These are phyloP conservation scores for Pistacia vera DNA, from an alignment of 345 rosid genomes.

Conservation along the genomic window DNA sequence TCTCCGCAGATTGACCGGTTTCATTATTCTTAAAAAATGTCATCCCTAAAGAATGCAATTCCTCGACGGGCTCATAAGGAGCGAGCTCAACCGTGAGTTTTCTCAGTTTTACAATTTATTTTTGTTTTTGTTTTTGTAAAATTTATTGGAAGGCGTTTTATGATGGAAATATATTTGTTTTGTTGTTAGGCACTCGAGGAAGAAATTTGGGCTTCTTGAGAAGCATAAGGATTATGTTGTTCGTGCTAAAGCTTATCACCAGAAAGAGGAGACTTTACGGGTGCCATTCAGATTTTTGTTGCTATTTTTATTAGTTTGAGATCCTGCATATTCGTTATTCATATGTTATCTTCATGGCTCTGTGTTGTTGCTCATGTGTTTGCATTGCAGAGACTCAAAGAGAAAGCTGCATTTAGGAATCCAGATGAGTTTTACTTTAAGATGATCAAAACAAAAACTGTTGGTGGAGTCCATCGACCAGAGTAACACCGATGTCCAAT, in stretches of 20 bases:
- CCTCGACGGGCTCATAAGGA: conserved; percentile 79
- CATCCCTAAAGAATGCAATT: conserved; percentile 73
- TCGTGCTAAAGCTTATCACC: conserved; percentile 74
- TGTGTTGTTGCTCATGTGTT: background rate
- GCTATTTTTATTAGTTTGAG: background rate
- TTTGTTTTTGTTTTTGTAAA: background rate
- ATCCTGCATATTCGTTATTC: background rate
- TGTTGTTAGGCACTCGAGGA: conserved; percentile 58
- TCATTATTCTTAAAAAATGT: conserved; percentile 37
- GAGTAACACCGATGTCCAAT: conserved; percentile 45
- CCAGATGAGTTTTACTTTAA: conserved; percentile 83
- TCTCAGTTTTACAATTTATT: background rate
- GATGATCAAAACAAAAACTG: conserved; percentile 73
- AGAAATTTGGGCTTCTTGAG: conserved; percentile 78
- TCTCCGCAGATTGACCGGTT: background rate
- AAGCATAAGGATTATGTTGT: conserved; percentile 90
- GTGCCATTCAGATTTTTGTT: conserved; percentile 29
- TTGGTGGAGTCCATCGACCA: conserved; percentile 58
- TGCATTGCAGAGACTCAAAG: conserved; percentile 59
- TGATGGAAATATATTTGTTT: background rate
- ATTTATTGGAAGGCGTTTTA: background rate
- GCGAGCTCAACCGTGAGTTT: conserved; percentile 83
- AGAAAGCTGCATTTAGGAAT: conserved; percentile 84
- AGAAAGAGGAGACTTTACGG: conserved; percentile 62
- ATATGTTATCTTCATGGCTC: background rate